phyloP scores from a whole-genome alignment of 225 moss, liverwort and hornwort genomes.

The Antitrichia curtipendula region DNA sequence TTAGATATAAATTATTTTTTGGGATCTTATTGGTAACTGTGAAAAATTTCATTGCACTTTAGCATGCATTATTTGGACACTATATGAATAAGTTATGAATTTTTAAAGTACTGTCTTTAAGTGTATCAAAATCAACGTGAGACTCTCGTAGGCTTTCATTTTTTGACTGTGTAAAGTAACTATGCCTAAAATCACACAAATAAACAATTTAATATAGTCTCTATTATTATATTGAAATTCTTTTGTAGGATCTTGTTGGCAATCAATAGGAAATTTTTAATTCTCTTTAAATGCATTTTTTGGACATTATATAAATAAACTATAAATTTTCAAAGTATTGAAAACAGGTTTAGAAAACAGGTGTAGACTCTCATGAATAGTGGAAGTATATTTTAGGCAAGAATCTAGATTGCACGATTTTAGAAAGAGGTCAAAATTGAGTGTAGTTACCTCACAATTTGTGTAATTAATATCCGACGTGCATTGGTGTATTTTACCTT shows the following conservation, averaged over 20 bases:
- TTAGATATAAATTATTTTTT: too few relatives aligned
- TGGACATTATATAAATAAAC: too few relatives aligned
- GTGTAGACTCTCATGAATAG: neutral
- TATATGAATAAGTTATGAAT: neutral
- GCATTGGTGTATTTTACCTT: neutral
- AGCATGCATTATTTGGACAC: neutral
- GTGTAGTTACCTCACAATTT: neutral
- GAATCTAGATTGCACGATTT: accelerated
- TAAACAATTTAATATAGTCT: accelerated
- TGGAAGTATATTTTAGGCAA: neutral
- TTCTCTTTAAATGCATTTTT: too few relatives aligned
- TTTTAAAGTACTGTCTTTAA: neutral
- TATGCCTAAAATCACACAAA: neutral
- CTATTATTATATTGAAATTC: too few relatives aligned
- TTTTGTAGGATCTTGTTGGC: too few relatives aligned
- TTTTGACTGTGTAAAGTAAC: neutral
- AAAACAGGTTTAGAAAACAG: neutral
- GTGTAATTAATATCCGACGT: neutral
- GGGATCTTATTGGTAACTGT: neutral
- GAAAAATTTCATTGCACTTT: neutral
- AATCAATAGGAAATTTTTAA: too few relatives aligned
- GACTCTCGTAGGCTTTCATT: neutral
- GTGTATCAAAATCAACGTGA: neutral
- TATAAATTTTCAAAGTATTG: neutral
- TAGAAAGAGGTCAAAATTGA: accelerated